These are phyloP conservation scores for Penicillium polonicum DNA, from an alignment of 2,329 filamentous ascomycete species.

Conservation along the genomic window DNA sequence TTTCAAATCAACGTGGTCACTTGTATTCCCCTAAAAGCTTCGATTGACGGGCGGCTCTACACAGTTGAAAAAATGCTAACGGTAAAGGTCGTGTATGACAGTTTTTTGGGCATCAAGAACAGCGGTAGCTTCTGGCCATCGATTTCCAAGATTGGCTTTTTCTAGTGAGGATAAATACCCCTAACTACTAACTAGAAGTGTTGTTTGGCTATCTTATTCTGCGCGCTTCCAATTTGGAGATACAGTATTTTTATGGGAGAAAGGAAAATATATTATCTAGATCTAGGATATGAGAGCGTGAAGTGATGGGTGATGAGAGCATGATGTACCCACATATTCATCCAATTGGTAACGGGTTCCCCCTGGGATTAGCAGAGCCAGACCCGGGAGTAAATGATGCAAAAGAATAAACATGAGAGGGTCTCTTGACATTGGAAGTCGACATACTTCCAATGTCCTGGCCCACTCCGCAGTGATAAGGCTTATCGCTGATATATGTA, in stretches of 20 bases:
- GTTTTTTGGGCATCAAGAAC: background rate
- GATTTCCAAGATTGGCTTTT: too few relatives aligned
- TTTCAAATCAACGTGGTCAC: background rate
- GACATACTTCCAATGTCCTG: background rate
- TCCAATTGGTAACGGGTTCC: background rate
- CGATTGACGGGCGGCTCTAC: background rate
- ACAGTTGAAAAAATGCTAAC: too few relatives aligned
- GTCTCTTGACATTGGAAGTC: too few relatives aligned
- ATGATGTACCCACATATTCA: background rate
- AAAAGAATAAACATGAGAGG: background rate
- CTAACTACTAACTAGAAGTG: too few relatives aligned
- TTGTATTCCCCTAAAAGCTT: background rate
- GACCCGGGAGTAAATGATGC: background rate
- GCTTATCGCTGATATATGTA: slow-evolving; percentile 27
- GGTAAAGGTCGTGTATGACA: background rate
- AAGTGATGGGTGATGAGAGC: background rate
- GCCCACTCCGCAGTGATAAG: slow-evolving; percentile 11
- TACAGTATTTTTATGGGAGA: background rate
- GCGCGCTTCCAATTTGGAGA: background rate
- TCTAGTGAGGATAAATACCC: too few relatives aligned
- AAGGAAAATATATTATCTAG: background rate
- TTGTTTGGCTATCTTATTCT: background rate
- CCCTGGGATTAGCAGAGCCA: background rate
- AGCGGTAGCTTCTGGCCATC: too few relatives aligned
- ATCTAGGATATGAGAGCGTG: background rate